Evolutionary conservation across 2,329 filamentous ascomycete genomes (phyloP).

Genomic region (Phaeomoniella chlamydospora): DNA sequence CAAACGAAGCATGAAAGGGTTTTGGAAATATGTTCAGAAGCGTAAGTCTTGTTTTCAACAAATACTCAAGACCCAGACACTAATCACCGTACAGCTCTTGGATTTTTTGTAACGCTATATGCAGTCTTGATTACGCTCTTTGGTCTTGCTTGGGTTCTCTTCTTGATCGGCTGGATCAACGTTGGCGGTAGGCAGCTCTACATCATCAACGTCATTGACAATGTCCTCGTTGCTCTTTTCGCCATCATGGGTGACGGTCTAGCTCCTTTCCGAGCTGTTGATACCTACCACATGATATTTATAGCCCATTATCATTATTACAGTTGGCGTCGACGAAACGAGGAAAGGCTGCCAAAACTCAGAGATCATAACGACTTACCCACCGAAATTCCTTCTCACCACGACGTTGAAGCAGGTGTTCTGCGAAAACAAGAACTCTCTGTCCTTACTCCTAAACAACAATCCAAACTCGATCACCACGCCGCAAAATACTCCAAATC

Average conservation of each 20-base stretch:
- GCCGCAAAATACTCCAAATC: conserved; percentile 65
- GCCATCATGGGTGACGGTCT: conserved; percentile 55
- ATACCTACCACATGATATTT: conserved; percentile 77
- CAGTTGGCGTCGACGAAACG: conserved; percentile 50
- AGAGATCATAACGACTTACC: conserved; percentile 56
- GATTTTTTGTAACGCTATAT: conserved; percentile 70
- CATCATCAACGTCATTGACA: conserved; percentile 53
- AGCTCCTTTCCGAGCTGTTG: conserved; percentile 58
- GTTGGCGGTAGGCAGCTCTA: conserved; percentile 60
- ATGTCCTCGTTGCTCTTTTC: conserved; percentile 54
- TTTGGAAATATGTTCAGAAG: conserved; percentile 59
- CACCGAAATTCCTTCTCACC: conserved; percentile 17
- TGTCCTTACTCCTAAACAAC: conserved; percentile 32
- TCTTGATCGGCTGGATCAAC: conserved; percentile 76
- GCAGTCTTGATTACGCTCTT: conserved; percentile 69
- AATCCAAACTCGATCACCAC: conserved; percentile 56
- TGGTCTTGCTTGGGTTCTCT: conserved; percentile 76
- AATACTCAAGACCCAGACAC: not conserved
- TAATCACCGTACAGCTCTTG: conserved; percentile 38
- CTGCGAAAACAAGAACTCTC: not conserved
- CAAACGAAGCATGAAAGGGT: conserved; percentile 63
- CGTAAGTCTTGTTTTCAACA: conserved; percentile 31
- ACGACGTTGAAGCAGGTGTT: conserved; percentile 25
- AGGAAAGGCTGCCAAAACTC: conserved; percentile 44
- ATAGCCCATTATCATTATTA: conserved; percentile 56